These are phyloP conservation scores for Scedosporium dehoogii DNA, from an alignment of 2,329 filamentous ascomycete genomes.

Conservation along the genomic window DNA sequence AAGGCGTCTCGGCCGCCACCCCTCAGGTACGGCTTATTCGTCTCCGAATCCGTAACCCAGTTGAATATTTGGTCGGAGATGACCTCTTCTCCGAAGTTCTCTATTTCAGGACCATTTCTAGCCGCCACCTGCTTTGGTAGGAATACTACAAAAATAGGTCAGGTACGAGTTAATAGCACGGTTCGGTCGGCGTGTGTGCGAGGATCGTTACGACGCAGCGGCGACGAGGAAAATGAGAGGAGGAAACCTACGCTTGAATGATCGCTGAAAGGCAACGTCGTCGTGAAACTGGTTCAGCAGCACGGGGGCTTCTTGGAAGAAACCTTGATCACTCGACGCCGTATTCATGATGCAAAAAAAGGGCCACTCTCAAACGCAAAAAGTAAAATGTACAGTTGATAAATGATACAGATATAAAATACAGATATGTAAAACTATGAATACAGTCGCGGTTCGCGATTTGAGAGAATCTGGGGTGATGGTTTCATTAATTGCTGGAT, in stretches of 20 bases:
- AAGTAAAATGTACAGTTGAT: background rate
- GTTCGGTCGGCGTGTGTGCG: background rate
- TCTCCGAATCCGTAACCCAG: slow-evolving; percentile 54
- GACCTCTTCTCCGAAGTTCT: slow-evolving; percentile 10
- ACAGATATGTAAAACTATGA: too few relatives aligned
- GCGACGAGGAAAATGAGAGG: too few relatives aligned
- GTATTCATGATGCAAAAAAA: slow-evolving; percentile 1
- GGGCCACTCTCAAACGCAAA: slow-evolving; percentile 1
- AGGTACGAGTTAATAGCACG: too few relatives aligned
- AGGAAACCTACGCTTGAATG: slow-evolving; percentile 34
- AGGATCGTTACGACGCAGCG: background rate
- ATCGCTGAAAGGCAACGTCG: slow-evolving; percentile 40
- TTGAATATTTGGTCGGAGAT: slow-evolving; percentile 32
- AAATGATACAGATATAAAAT: background rate
- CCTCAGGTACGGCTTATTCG: slow-evolving; percentile 49
- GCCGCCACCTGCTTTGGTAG: slow-evolving; percentile 7
- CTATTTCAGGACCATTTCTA: slow-evolving; percentile 6
- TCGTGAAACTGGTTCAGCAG: slow-evolving; percentile 43
- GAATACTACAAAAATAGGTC: background rate
- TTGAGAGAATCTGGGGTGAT: background rate
- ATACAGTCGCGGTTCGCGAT: background rate
- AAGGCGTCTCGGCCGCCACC: slow-evolving; percentile 50
- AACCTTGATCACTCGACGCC: slow-evolving; percentile 12
- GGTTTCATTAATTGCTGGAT: background rate
- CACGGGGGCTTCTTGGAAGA: slow-evolving; percentile 12